Conservation (phyloP, 1,284 basidiomycete genomes). For the Naganishia albida region DNA sequence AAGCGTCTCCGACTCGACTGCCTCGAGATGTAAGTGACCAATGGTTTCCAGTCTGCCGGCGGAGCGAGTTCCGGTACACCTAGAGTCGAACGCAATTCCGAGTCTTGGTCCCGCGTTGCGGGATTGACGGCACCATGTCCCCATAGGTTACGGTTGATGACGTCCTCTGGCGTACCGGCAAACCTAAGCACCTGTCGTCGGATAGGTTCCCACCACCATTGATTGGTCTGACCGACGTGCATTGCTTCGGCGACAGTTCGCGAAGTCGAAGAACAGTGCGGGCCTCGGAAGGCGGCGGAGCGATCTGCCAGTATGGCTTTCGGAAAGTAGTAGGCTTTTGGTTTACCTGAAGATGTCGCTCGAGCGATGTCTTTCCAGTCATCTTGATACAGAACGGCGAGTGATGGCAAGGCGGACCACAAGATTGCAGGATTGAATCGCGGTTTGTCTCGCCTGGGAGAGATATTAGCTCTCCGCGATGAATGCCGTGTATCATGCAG, state of each 20-base stretch:
- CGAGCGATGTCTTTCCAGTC: conserved; percentile 65
- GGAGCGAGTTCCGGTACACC: conserved; percentile 24
- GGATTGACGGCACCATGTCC: conserved; percentile 51
- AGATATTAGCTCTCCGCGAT: background rate
- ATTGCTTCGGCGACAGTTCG: conserved; percentile 60
- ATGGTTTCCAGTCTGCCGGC: conserved; percentile 49
- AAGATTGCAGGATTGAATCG: conserved; percentile 51
- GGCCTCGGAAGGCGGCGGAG: conserved; percentile 69
- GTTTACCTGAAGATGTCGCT: conserved; percentile 47
- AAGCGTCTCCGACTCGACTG: conserved; percentile 64
- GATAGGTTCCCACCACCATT: conserved; percentile 71
- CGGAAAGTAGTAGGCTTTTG: conserved; percentile 54
- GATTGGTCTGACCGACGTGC: conserved; percentile 54
- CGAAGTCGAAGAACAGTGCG: conserved; percentile 65
- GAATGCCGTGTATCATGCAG: background rate
- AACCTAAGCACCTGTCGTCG: conserved; percentile 65
- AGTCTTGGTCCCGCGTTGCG: conserved; percentile 12
- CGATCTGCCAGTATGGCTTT: conserved; percentile 66
- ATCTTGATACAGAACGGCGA: conserved; percentile 63
- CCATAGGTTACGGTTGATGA: conserved; percentile 50
- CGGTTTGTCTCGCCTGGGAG: conserved; percentile 48
- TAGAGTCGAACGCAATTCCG: conserved; percentile 18
- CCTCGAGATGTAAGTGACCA: conserved; percentile 74
- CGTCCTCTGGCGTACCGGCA: conserved; percentile 58
- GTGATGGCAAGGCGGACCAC: conserved; percentile 51